Evolutionary conservation across 2,329 filamentous ascomycete genomes (phyloP).

Genomic region (Penicillium sp.): DNA sequence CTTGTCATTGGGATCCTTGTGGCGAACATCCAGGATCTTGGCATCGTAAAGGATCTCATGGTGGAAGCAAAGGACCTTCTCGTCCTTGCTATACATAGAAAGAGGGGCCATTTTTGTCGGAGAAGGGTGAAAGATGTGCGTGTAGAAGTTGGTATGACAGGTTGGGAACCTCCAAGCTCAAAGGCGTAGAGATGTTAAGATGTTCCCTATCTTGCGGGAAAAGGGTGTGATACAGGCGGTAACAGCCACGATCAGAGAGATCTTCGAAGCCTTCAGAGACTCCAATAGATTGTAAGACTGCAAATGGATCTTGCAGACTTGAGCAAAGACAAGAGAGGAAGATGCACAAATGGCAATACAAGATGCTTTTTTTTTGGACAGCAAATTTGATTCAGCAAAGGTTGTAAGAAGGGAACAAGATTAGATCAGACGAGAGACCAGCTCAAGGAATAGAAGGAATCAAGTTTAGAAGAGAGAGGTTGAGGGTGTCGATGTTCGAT

Average conservation of each 20-base stretch:
- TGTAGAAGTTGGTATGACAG: not conserved
- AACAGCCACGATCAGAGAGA: not conserved
- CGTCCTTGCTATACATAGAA: conserved; percentile 59
- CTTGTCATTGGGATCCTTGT: conserved; percentile 55
- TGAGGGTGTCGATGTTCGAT: not conserved
- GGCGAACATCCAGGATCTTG: conserved; percentile 74
- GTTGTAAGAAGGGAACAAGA: not conserved
- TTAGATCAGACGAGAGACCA: not conserved
- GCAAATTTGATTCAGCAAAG: not conserved
- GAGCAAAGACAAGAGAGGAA: not conserved
- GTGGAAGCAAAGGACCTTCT: conserved; percentile 93
- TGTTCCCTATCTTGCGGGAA: not conserved
- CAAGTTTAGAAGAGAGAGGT: not conserved
- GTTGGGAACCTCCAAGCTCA: not conserved
- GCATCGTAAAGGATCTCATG: conserved; percentile 96
- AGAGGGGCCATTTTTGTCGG: conserved; percentile 54
- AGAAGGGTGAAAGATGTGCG: not conserved
- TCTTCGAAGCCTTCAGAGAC: not conserved
- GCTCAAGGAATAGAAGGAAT: not conserved
- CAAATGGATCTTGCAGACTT: not conserved
- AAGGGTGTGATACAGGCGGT: conserved; percentile 1
- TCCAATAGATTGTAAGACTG: not conserved
- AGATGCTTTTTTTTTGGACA: not conserved
- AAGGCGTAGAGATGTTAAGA: not conserved
- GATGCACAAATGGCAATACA: not conserved